Conservation (phyloP, 2,329 filamentous ascomycete species). For the Sphaceloma murrayae region DNA sequence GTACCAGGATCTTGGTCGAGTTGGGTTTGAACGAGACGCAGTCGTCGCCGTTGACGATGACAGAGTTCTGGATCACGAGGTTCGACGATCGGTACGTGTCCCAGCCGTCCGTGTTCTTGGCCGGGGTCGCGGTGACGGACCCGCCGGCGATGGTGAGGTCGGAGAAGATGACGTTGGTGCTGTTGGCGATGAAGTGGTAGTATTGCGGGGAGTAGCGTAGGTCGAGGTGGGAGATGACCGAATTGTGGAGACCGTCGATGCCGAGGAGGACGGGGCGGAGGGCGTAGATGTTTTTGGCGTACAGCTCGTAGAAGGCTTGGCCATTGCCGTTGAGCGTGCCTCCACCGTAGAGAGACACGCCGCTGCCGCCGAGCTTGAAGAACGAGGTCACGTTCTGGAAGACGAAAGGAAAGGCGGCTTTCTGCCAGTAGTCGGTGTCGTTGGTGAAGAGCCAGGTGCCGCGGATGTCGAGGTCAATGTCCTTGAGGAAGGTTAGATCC, state of each 20-base stretch:
- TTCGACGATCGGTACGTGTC: constrained; percentile 52
- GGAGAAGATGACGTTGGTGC: constrained; percentile 53
- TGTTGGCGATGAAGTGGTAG: constrained; percentile 59
- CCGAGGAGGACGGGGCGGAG: constrained; percentile 51
- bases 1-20: constrained; percentile 57
- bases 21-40: constrained; percentile 70
- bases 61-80: constrained; percentile 57
- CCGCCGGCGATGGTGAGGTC: constrained; percentile 51
- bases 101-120: constrained; percentile 53
- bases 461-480: constrained; percentile 53
- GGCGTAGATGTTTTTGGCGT: constrained; percentile 44
- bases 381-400: constrained; percentile 61
- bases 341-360: constrained; percentile 59
- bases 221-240: constrained; percentile 49
- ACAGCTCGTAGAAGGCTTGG: constrained; percentile 56
- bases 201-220: constrained; percentile 53
- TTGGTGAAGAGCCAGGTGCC: constrained; percentile 54
- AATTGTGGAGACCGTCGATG: constrained; percentile 40
- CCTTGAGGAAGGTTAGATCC: constrained; percentile 54
- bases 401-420: constrained; percentile 51
- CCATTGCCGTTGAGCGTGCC: constrained; percentile 56
- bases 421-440: constrained; percentile 60
- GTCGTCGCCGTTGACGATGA: constrained; percentile 57
- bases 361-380: constrained; percentile 56
- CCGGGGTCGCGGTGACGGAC: constrained; percentile 43